Evolutionary conservation across 2,329 filamentous ascomycete genomes (phyloP).

Genomic region (Tympanopsis confertula): DNA sequence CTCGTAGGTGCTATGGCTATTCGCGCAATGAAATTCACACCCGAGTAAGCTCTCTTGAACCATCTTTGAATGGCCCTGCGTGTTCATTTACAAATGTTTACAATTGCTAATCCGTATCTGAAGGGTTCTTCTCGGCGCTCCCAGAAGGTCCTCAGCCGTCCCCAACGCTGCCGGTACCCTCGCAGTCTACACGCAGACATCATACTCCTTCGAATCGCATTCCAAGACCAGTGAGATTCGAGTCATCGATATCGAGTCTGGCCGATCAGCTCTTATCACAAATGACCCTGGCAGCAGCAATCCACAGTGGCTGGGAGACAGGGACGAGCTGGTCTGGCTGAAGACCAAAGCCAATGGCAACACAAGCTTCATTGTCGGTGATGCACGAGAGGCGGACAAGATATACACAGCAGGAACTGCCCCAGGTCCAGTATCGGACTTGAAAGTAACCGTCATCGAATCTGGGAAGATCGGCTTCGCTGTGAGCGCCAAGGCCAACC

Average conservation of each 20-base stretch:
- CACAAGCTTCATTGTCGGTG: constrained; percentile 28
- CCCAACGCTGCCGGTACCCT: constrained; percentile 31
- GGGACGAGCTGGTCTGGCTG: constrained; percentile 30
- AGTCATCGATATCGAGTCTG: constrained; percentile 26
- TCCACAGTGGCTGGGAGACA: constrained; percentile 29
- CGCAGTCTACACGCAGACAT: constrained; percentile 30
- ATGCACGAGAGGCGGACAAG: constrained; percentile 23
- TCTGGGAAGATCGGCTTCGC: constrained; percentile 28
- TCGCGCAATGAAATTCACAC: background rate
- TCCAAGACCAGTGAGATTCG: constrained; percentile 30
- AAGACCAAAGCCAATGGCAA: constrained; percentile 28
- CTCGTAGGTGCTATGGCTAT: background rate
- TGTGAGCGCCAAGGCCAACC: constrained; percentile 30
- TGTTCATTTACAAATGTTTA: background rate
- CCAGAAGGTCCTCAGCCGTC: constrained; percentile 27
- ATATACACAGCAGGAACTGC: constrained; percentile 29
- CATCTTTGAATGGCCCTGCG: background rate
- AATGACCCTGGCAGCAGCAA: constrained; percentile 29
- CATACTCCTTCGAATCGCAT: constrained; percentile 35
- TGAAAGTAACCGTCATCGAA: constrained; percentile 28
- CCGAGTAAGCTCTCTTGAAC: constrained; percentile 1
- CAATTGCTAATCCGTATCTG: background rate
- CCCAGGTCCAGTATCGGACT: constrained; percentile 27
- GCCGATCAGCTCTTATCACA: constrained; percentile 24
- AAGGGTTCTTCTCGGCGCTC: constrained; percentile 31